Evolutionary conservation across 805 yeast genomes (phyloP), one percentile per base, ranked within the genome.

Genomic region (Alloascoidea africana): DNA sequence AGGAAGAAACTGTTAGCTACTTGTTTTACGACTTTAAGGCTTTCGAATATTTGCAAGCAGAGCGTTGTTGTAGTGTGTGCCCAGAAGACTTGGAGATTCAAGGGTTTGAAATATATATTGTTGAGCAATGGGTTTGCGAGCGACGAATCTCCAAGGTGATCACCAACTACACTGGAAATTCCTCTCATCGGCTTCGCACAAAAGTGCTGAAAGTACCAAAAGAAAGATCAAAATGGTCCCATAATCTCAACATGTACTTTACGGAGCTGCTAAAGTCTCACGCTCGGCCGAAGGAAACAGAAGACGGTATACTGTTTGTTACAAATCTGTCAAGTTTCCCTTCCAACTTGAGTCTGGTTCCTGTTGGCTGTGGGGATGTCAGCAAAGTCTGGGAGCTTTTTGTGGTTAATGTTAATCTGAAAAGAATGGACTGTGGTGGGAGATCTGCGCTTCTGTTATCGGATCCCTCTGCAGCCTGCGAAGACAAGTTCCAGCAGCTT

Each of bases 101-200:
- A 1, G 97, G 98, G 1, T 85, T 80, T 52, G 97, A 91, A 55
- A 70, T 82, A 13, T 91, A 91, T 53, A 64, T 91, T 30, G 94
- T 89, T 6, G 97, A 91, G 54, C 96, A 89, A 55, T 91, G 98
- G 98, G 78, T 82, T 2, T 66, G 79, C 23, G 76, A 76, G 41
- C 63, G 97, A 34, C 63, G 69, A 33, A 59, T 73, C 8, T 75
- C 82, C 17, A 66, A 79, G 1, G 65, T 81, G 3, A 76, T 89
- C 14, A 73, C 91, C 1, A 73, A 89, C 0, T 91, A 70, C 54
- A 89, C 97, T 0, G 98, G 98, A 2, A 82, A 85, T 50, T 51
- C 70, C 3, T 62, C 63, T n/a, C 82, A 85, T 46, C 57, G 58
- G 18, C 68, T 85, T 0, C 55, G 62, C 14, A 94, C 77, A 2